Percentiles rank a stretch among this genome's conserved stretches.
These are phyloP conservation scores for Polychaeton citri DNA, from an alignment of 2,329 filamentous ascomycete species.

Conservation along the genomic window DNA sequence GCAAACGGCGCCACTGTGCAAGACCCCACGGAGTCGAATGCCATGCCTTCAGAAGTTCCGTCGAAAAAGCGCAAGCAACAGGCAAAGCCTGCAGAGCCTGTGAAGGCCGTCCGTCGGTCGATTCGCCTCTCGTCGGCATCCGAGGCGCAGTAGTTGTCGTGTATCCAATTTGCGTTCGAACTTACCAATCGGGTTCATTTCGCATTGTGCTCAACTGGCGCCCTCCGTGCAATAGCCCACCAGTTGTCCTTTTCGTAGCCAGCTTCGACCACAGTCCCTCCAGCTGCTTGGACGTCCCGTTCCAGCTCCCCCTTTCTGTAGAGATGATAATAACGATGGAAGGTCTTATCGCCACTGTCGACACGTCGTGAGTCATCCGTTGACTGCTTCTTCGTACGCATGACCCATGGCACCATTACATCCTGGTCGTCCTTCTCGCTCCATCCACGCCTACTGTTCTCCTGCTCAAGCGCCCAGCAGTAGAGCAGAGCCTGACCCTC, in stretches of 20 bases:
- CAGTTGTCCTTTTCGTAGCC: conserved; percentile 98
- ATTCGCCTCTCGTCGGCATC: too few relatives aligned
- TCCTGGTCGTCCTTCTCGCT: conserved; percentile 73
- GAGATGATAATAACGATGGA: conserved; percentile 87
- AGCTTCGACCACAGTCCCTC: conserved; percentile 60
- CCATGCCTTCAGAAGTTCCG: too few relatives aligned
- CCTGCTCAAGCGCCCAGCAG: conserved; percentile 93
- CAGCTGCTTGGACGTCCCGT: conserved; percentile 58
- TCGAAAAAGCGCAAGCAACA: too few relatives aligned
- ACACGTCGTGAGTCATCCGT: conserved; percentile 16
- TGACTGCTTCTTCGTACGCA: conserved; percentile 28
- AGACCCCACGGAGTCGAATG: too few relatives aligned
- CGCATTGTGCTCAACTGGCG: too few relatives aligned
- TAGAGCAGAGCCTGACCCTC: conserved; percentile 64
- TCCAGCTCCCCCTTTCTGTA: conserved; percentile 82
- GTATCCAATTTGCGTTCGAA: too few relatives aligned
- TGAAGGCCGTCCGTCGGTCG: too few relatives aligned
- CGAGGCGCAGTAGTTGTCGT: too few relatives aligned
- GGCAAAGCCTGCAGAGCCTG: too few relatives aligned
- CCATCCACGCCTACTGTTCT: conserved; percentile 76
- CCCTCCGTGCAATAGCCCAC: conserved; percentile 58
- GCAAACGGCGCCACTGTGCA: too few relatives aligned
- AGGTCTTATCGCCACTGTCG: conserved; percentile 40
- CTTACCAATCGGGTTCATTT: too few relatives aligned
- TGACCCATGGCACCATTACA: conserved; percentile 90